Evolutionary conservation across 768 basidiomycete genomes (phyloP), one percentile per base, ranked within the genome.

Genomic region (Pisolithus albus): DNA sequence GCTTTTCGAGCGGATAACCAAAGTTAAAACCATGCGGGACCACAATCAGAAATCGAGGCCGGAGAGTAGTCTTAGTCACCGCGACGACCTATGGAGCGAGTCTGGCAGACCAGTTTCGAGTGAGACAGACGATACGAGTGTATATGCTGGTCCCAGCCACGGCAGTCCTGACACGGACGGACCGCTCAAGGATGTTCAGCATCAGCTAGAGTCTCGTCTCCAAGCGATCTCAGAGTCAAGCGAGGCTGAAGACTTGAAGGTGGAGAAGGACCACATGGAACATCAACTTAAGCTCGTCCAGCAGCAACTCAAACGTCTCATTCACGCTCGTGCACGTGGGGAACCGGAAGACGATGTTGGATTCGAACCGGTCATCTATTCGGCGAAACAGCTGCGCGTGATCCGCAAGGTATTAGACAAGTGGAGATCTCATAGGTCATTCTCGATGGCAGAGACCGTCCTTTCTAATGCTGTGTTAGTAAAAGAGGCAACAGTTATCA

Each of bases 401-500:
- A 90, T 93, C 47, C 79, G 86, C 60, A 87, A 84, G 63, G 88
- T 87, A 8, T 66, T 98, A 58, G 84, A 85, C 56, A 82, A 79
- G 58, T 99, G 95, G 95, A 78, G 89, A 56, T 77, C 82, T 0
- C 84, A 90, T 68, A 75, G 87, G 21, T 79, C 86, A 7, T 93
- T 96, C 64, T 87, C 85, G 0, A 95, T 98, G 90, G 91, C 94
- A 1, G 94, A 98, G 70, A 74, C 79, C 26, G 83, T 93, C 21
- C 72, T 98, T 47, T 84, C 86, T 6, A 86, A 80, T 63, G 94
- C 94, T 9, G 84, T 93, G 1, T 65, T 85, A 50, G 74, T 97
- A 38, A 94, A 96, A 68, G 96, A 99, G 70, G 95, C 92, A 5
- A 97, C 96, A 66, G 77, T 97, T 43, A 87, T 96, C 59, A 92